Base-by-base conservation (phyloP, 306 rosid species). In the Ziziphus jujuba region DNA sequence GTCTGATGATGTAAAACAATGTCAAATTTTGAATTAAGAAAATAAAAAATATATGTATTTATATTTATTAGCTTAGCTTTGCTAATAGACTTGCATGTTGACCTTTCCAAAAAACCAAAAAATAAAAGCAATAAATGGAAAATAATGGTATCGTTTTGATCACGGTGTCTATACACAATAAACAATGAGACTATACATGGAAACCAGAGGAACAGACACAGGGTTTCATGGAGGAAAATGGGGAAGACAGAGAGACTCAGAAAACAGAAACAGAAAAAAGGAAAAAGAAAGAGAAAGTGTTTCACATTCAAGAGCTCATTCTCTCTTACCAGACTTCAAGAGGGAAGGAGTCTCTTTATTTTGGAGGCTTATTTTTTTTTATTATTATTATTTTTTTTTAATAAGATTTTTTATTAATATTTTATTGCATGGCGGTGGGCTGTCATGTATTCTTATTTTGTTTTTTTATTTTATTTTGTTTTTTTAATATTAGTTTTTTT, bases 1-100 rank as follows among this genome's bases (percentile, higher is more conserved):
- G 11, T 3, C 11, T 50, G 10, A 20, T 5, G 22, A 20, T 5
- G 22, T 5, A 50, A 50, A 50, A 50, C 20, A 16, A n/a, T 2
- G 22, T 19, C 9, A 20, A 9, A 19, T 14, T 5, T 28, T 28
- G 2, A 28, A 28, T 28, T n/a, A n/a, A n/a, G n/a, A n/a, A n/a
- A n/a, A n/a, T n/a, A n/a, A n/a, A n/a, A 28, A 28, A 28, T 1
- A 28, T 28, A 28, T 28, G 3, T 49, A 48, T 43, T 11, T 15
- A 56, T 28, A 51, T 24, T 8, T 31, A 63, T 56, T 59, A 13
- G 17, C 50, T 53, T 40, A 65, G 8, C 14, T 51, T 25, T 47
- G 70, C 12, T 40, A 40, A 28, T 24, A 33, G 49, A 56, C 63
- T 71, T 87, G 91, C 96, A 87, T 81, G 96, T 75, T 63, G 80